These are phyloP conservation scores for Phaeosphaeria sp. DNA, from an alignment of 2,329 filamentous ascomycete species.

Conservation along the genomic window DNA sequence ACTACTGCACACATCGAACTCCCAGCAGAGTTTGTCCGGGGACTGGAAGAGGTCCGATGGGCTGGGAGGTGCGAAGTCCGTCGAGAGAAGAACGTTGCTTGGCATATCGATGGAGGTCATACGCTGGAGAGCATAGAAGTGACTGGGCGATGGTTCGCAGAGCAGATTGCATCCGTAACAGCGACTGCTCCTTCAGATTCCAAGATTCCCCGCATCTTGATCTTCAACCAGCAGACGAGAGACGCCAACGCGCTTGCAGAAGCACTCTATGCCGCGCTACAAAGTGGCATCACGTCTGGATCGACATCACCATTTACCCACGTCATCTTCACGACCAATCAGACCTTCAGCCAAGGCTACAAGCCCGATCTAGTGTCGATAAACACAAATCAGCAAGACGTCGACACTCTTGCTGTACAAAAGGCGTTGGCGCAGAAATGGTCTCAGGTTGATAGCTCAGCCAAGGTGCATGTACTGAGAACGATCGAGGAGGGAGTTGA, in stretches of 20 bases:
- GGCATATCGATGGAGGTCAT: conserved; percentile 89
- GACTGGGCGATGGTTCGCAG: conserved; percentile 78
- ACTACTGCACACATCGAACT: conserved; percentile 51
- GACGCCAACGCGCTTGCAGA: conserved; percentile 72
- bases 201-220: conserved; percentile 62
- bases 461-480: conserved; percentile 62
- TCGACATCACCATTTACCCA: conserved; percentile 65
- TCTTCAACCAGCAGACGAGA: conserved; percentile 94
- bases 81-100: conserved; percentile 62
- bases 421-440: conserved; percentile 68
- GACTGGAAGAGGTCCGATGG: conserved; percentile 71
- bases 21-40: conserved; percentile 67
- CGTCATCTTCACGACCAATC: conserved; percentile 84
- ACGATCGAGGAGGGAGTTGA: conserved; percentile 76
- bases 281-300: conserved; percentile 33
- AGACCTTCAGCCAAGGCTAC: conserved; percentile 68
- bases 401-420: conserved; percentile 70
- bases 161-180: conserved; percentile 45
- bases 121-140: conserved; percentile 82
- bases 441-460: conserved; percentile 50
- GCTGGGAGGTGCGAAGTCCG: conserved; percentile 80
- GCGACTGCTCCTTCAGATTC: conserved; percentile 30
- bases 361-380: conserved; percentile 68
- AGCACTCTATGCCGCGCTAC: conserved; percentile 66
- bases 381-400: conserved; percentile 65